phyloP scores from a whole-genome alignment of 257 asterid species.

The Forsythia viridissima region DNA sequence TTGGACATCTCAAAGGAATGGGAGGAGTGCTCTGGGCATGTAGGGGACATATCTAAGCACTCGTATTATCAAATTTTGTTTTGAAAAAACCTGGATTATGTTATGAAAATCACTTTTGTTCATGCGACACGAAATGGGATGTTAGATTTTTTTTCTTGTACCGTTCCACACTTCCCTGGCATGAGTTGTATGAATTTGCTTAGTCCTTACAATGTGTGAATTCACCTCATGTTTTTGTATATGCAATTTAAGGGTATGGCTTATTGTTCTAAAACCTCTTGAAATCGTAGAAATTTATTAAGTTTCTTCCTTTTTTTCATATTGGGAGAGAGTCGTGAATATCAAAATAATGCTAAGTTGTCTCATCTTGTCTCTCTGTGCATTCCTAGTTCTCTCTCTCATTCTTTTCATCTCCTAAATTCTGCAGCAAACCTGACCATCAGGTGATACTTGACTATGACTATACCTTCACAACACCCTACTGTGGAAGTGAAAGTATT shows the following conservation, averaged over 20 bases:
- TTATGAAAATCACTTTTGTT: neutral
- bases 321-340: neutral
- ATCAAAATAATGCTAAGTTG: neutral
- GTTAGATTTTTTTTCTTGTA: neutral
- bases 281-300: neutral
- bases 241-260: neutral
- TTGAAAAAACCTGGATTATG: neutral
- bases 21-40: neutral
- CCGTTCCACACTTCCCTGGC: neutral
- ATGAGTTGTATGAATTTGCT: neutral
- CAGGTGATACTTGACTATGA: constrained; percentile 93
- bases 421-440: constrained; percentile 79
- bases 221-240: neutral
- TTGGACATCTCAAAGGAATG: neutral
- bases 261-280: neutral
- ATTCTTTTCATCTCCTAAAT: constrained; percentile 25
- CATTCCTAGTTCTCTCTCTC: constrained; percentile 22
- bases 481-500: constrained; percentile 64
- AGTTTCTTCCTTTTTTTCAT: neutral
- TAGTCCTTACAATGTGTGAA: neutral
- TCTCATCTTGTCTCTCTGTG: neutral
- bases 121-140: neutral
- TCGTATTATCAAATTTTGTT: neutral
- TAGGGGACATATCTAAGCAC: neutral
- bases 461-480: constrained; percentile 97